Evolutionary conservation across 2,329 filamentous ascomycete genomes (phyloP).

Genomic region (Thelonectria olida): DNA sequence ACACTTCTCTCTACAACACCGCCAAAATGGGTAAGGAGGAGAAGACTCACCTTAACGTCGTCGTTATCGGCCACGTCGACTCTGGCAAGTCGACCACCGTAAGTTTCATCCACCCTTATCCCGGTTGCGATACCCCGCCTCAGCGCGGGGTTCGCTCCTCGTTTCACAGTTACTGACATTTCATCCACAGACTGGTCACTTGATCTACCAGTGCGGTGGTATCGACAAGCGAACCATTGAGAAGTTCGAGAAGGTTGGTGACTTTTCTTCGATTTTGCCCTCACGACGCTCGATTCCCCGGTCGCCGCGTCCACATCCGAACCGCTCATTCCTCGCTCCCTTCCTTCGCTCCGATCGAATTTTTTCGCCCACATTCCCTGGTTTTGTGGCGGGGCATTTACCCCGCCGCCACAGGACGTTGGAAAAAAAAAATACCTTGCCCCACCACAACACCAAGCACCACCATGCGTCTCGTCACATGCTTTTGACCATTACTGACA

Average conservation of each 20-base stretch:
- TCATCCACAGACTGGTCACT: conserved; percentile 72
- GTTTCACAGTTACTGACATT: conserved; percentile 35
- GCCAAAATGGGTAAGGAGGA: conserved; percentile 80
- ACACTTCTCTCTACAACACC: conserved; percentile 38
- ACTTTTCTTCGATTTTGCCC: conserved; percentile 30
- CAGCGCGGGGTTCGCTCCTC: conserved; percentile 16
- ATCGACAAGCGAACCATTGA: conserved; percentile 99
- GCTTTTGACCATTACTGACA: conserved; percentile 26
- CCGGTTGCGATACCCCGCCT: conserved; percentile 23
- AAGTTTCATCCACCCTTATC: conserved; percentile 54
- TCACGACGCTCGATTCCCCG: conserved; percentile 22
- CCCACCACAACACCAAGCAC: conserved; percentile 22
- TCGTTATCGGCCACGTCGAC: conserved; percentile 99
- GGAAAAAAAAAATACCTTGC: conserved; percentile 11
- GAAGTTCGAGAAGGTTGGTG: conserved; percentile 99
- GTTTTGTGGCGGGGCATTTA: conserved; percentile 30
- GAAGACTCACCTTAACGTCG: conserved; percentile 96
- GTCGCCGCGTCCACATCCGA: conserved; percentile 25
- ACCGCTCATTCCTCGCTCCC: conserved; percentile 7
- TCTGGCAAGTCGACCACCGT: conserved; percentile 99
- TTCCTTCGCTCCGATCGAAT: conserved; percentile 23
- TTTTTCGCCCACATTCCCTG: conserved; percentile 26
- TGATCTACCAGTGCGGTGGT: conserved; percentile 99
- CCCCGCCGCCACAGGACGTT: conserved; percentile 31
- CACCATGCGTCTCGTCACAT: conserved; percentile 22